Evolutionary conservation across 768 basidiomycete genomes (phyloP).

Genomic region (Kwoniella newhampshirensis): DNA sequence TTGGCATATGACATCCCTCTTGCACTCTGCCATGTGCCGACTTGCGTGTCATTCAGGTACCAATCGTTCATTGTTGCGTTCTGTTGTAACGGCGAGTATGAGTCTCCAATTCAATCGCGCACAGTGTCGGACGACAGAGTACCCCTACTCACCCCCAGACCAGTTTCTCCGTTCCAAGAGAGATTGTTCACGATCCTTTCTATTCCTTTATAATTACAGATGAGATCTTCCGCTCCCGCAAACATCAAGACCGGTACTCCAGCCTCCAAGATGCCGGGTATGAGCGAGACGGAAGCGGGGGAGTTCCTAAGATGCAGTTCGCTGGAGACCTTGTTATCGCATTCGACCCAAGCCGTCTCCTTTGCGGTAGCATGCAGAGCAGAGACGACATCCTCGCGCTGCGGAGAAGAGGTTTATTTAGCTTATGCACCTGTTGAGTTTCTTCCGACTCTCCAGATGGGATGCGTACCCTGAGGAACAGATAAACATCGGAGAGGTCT

Average conservation of each 20-base stretch:
- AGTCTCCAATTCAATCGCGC: not conserved
- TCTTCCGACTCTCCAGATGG: not conserved
- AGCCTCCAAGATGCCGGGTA: conserved; percentile 74
- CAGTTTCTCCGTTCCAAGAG: conserved; percentile 80
- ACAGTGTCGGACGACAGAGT: not conserved
- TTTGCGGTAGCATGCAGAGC: conserved; percentile 80
- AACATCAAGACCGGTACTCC: conserved; percentile 82
- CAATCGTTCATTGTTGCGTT: conserved; percentile 53
- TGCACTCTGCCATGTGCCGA: conserved; percentile 86
- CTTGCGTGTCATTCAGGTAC: conserved; percentile 67
- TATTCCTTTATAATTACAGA: conserved; percentile 92
- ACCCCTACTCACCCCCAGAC: conserved; percentile 68
- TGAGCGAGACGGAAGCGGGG: conserved; percentile 68
- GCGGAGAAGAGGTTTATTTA: not conserved
- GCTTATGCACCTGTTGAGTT: not conserved
- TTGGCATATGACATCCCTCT: conserved; percentile 92
- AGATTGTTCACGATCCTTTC: conserved; percentile 79
- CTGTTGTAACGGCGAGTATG: conserved; percentile 18
- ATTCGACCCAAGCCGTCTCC: conserved; percentile 83
- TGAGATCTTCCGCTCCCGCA: conserved; percentile 91
- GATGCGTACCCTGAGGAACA: conserved; percentile 70
- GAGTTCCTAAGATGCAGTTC: conserved; percentile 63
- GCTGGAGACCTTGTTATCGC: conserved; percentile 65
- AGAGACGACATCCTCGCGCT: conserved; percentile 76
- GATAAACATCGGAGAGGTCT: conserved; percentile 71